Conservation (phyloP, 345 rosid genomes). For the Cardiospermum halicacabum region DNA sequence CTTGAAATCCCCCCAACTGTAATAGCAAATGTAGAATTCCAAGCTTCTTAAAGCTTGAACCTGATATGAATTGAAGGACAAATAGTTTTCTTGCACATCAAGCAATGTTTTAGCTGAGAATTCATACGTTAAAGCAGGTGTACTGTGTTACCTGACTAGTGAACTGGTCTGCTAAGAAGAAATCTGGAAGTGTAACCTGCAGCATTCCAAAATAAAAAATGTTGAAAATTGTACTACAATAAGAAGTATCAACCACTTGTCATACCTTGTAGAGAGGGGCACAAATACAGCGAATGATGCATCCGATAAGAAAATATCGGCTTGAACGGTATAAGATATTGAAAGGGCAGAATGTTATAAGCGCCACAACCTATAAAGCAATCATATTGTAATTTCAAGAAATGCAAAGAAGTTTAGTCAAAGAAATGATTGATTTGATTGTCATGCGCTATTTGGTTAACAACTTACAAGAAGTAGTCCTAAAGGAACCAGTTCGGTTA, state of each 20-base stretch:
- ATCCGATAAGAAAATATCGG: conserved; percentile 47
- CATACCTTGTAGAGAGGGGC: conserved; percentile 76
- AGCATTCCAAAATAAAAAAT: background rate
- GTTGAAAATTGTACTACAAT: background rate
- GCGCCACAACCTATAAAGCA: conserved; percentile 38
- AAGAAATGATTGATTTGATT: background rate
- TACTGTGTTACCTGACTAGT: conserved; percentile 59
- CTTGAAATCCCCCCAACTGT: conserved; percentile 56
- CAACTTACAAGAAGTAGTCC: conserved; percentile 50
- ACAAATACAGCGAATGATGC: conserved; percentile 43
- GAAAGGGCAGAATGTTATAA: conserved; percentile 52
- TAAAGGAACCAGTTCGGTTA: conserved; percentile 70
- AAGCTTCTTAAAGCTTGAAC: conserved; percentile 57
- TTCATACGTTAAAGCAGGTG: background rate
- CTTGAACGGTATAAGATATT: conserved; percentile 59
- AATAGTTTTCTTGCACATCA: background rate
- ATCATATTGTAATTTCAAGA: background rate
- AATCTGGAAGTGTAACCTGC: conserved; percentile 79
- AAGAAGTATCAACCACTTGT: background rate
- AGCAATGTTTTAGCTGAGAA: background rate
- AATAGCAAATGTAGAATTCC: conserved; percentile 57
- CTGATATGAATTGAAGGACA: conserved; percentile 18
- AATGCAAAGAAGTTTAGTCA: background rate
- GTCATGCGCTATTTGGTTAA: background rate
- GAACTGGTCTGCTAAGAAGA: conserved; percentile 83